phyloP scores from a whole-genome alignment of 495 filamentous ascomycete genomes.

The Platismatia glauca region DNA sequence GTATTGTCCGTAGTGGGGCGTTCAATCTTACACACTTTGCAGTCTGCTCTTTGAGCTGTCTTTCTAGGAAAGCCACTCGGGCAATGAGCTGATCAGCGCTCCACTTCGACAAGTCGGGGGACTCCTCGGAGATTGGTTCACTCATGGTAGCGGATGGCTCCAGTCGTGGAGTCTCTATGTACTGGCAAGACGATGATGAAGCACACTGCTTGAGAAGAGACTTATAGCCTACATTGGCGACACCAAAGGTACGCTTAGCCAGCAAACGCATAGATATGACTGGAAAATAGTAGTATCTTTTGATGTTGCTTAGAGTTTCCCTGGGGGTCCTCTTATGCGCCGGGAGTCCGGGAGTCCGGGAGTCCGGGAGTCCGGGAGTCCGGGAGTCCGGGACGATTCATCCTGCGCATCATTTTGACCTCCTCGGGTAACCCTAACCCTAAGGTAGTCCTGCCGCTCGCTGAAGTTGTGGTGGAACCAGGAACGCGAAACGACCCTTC shows the following conservation, averaged over 20 bases:
- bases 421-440: too few relatives aligned
- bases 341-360: too few relatives aligned
- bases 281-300: too few relatives aligned
- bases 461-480: too few relatives aligned
- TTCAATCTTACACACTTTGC: conserved; percentile 25
- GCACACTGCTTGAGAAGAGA: background rate
- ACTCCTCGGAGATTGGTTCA: background rate
- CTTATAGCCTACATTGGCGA: background rate
- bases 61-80: conserved; percentile 57
- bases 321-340: too few relatives aligned
- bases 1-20: conserved; percentile 12
- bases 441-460: too few relatives aligned
- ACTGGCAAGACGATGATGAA: background rate
- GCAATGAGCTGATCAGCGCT: conserved; percentile 25
- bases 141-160: background rate
- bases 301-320: too few relatives aligned
- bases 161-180: background rate
- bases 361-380: too few relatives aligned
- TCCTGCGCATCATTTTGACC: too few relatives aligned
- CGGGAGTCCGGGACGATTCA: too few relatives aligned
- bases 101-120: conserved; percentile 50
- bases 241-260: background rate
- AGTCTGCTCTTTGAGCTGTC: conserved; percentile 43
- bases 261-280: background rate
- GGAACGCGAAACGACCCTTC: too few relatives aligned